Evolutionary conservation across 495 filamentous ascomycete species (phyloP), one percentile per base, ranked within the genome.

Genomic region (Penicillium canescens): DNA sequence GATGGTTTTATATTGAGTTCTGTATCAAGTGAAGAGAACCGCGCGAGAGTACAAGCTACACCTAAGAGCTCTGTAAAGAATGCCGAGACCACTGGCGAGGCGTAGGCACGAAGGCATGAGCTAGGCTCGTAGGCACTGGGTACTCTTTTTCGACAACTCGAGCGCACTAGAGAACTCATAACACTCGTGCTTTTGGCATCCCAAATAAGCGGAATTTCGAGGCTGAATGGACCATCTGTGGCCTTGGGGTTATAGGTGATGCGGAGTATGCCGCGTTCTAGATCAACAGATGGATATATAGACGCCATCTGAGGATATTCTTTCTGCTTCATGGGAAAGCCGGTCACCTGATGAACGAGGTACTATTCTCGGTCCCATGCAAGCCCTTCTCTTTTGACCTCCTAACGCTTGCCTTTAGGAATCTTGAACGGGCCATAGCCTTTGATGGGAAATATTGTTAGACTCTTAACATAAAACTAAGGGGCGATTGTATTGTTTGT

Each of bases 361-460:
- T 91, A 96, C 92, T 92, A 97, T 71, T 97, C 92, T 46, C 92
- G 75, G 66, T 97, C 92, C 92, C 92, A 96, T n/a, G 86, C 87
- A 96, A 18, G 18, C 18, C 18, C 18, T 18, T 18, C 18, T 18
- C 18, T 18, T 18, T 18, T 18, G 18, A 18, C 79, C 63, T 90
- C 85, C 92, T 92, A 97, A 16, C 75, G 62, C 20, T 70, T 69
- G 7, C 72, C 82, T 1, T 73, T 54, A 0, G 90, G 86, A 36
- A 97, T 79, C n/a, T 75, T 77, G 59, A 85, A 92, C 6, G 87
- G 86, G 6, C 81, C 88, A 62, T 92, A 97, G 61, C 86, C 90
- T 70, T 96, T 96, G 69, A 97, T 93, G 0, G 92, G 92, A 59
- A 90, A 90, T 4, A 92, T 79, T 0, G 71, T 80, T 18, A 90